A percentile compares a stretch with the other conserved stretches of the same genome.
Evolutionary conservation across 2,329 filamentous ascomycete genomes (phyloP).

Genomic region (Fusarium sp.): DNA sequence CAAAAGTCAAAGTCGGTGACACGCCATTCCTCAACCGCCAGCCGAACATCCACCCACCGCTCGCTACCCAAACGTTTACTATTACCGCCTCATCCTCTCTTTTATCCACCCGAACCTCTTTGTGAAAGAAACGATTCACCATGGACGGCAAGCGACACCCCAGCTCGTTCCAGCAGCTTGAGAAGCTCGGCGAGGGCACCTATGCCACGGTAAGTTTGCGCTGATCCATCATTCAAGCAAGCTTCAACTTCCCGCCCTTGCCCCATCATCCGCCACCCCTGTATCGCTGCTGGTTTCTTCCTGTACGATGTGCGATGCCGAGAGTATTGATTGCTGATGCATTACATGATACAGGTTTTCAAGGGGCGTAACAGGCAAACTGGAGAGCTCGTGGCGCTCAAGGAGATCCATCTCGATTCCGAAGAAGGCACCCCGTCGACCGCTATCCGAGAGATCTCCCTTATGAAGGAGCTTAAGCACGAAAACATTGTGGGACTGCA

Average conservation of each 20-base stretch:
- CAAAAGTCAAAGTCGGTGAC: constrained; percentile 18
- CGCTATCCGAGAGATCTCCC: constrained; percentile 95
- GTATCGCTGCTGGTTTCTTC: neutral
- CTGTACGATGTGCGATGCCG: too few species aligned
- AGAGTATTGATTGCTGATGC: constrained; percentile 20
- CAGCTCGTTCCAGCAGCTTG: constrained; percentile 98
- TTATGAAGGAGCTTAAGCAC: constrained; percentile 99
- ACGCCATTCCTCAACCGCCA: constrained; percentile 23
- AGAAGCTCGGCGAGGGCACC: constrained; percentile 97
- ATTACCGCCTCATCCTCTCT: neutral
- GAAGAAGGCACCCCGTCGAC: constrained; percentile 98
- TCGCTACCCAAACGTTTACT: constrained; percentile 13
- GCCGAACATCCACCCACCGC: constrained; percentile 2
- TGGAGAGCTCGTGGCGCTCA: constrained; percentile 93
- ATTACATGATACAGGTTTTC: constrained; percentile 73
- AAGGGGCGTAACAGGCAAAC: constrained; percentile 98
- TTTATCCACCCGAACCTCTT: constrained; percentile 10
- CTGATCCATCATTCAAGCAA: neutral
- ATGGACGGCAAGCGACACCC: constrained; percentile 96
- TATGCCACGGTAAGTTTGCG: constrained; percentile 83
- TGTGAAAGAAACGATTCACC: constrained; percentile 28
- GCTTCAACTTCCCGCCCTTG: neutral
- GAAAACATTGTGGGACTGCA: constrained; percentile 97
- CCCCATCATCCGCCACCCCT: neutral
- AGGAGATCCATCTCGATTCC: constrained; percentile 98